Base-by-base conservation (phyloP, 2,329 filamentous ascomycete species). In the Penicillium glabrum region DNA sequence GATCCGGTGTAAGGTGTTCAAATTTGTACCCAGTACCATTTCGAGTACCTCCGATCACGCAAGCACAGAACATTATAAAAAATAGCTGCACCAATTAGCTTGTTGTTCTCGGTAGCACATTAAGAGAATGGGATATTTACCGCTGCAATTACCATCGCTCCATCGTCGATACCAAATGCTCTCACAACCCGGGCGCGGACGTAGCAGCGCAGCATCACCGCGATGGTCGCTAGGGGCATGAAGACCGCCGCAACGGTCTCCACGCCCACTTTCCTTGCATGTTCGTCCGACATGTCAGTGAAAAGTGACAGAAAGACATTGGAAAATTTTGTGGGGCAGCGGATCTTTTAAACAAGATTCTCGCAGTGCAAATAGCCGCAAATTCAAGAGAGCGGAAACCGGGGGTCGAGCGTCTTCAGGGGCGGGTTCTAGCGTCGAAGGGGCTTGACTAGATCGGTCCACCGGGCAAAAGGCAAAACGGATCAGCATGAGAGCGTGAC, bases 111-210 rank as follows among this genome's bases (percentile, higher is more conserved):
- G 4, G 10, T 1, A 9, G 5, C 19, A 11, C 2, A 9, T 26
- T 19, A 11, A 35, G 24, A 7, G 10, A 51, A 13, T 4, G n/a
- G 24, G 13, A 14, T 11, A 58, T 52, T 19, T 64, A 72, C 68
- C 58, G 62, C 43, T 7, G 69, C 67, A 50, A 67, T 8, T 10
- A 74, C 65, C 70, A 73, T 73, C 3, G 61, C 47, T 0, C 56
- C 61, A 56, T 74, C 72, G 65, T 74, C 72, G 61, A 66, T 66
- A 35, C 72, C 72, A 58, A 74, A 72, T 4, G 59, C 67, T 53
- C 68, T 70, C 16, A 72, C 67, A 5, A 74, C 35, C 41, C 61
- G 62, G 37, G 60, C 60, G 3, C 72, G 69, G 43, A 72, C 68
- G 59, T 73, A 74, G 33, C 66, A 69, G 26, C 70, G 68, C 50